Evolutionary conservation across 371 early-diverging fungal species (phyloP).

Genomic region (Saksenaea vasiformis): DNA sequence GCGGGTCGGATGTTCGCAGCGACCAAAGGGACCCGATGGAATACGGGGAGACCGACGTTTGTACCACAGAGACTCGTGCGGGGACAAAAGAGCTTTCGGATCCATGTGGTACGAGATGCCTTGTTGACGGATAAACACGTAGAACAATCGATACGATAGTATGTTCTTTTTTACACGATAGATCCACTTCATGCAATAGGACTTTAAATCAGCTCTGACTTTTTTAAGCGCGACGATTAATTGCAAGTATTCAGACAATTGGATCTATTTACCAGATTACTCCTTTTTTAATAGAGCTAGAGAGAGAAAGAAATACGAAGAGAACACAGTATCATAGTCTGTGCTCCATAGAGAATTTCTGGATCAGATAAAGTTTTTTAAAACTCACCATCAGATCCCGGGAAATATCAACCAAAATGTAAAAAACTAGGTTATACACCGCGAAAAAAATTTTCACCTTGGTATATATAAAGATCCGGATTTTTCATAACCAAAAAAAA

Average conservation of each 20-base stretch:
- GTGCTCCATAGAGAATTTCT: not conserved
- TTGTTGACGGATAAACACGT: not conserved
- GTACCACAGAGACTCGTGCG: not conserved
- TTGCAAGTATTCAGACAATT: not conserved
- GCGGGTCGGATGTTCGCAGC: not conserved
- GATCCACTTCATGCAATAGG: not conserved
- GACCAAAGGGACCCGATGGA: not conserved
- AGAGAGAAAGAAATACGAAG: not conserved
- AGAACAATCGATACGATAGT: not conserved
- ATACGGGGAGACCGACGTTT: not conserved
- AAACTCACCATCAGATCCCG: conserved; percentile 5
- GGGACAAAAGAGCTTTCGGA: conserved; percentile 2
- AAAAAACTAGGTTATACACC: not conserved
- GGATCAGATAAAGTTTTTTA: conserved; percentile 5
- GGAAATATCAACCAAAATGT: not conserved
- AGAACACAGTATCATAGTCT: not conserved
- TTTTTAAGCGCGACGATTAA: not conserved
- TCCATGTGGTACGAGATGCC: not conserved
- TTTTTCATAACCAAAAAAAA: not conserved
- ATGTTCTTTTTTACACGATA: not conserved
- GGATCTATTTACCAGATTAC: not conserved
- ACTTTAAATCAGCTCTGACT: not conserved
- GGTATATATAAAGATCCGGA: not conserved
- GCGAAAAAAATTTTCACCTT: not conserved
- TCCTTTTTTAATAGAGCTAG: not conserved